Percentiles rank a stretch among this genome's conserved stretches.
Evolutionary conservation across 805 yeast genomes (phyloP).

Genomic region (Schwanniomyces sp.): DNA sequence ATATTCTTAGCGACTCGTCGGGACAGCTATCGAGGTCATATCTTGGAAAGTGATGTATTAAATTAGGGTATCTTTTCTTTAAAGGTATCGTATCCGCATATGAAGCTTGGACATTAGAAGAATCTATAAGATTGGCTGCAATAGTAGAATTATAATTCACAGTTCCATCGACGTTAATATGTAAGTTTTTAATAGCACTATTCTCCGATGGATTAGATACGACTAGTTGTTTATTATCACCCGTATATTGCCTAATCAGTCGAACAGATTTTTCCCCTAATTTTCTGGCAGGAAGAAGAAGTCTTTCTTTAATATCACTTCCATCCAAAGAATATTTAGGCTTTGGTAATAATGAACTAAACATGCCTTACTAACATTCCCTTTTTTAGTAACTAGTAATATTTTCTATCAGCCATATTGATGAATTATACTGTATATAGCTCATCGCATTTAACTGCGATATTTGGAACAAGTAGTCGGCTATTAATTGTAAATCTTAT

Average conservation of each 20-base stretch:
- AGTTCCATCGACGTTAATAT: constrained; percentile 25
- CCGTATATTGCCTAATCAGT: neutral
- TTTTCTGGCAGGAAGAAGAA: neutral
- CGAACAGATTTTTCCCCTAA: neutral
- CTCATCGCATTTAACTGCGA: neutral
- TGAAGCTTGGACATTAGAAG: constrained; percentile 41
- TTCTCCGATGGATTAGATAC: constrained; percentile 2
- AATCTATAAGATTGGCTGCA: constrained; percentile 12
- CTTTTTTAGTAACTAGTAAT: neutral
- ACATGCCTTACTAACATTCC: constrained; percentile 17
- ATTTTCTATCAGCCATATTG: neutral
- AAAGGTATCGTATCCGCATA: constrained; percentile 63
- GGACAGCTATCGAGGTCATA: constrained; percentile 38
- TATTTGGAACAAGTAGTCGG: too few relatives aligned
- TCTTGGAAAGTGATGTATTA: constrained; percentile 40
- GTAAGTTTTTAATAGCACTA: constrained; percentile 17
- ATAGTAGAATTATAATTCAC: constrained; percentile 26
- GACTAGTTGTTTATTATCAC: neutral
- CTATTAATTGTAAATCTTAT: too few relatives aligned
- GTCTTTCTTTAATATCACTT: constrained; percentile 1
- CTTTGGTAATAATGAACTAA: constrained; percentile 34
- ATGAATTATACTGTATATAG: neutral
- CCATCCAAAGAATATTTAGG: constrained; percentile 26
- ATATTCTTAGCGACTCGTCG: constrained; percentile 43
- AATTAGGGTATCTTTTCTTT: constrained; percentile 38